Base-by-base conservation (phyloP, 2,329 filamentous ascomycete species). In the Pseudogymnoascus sp. region DNA sequence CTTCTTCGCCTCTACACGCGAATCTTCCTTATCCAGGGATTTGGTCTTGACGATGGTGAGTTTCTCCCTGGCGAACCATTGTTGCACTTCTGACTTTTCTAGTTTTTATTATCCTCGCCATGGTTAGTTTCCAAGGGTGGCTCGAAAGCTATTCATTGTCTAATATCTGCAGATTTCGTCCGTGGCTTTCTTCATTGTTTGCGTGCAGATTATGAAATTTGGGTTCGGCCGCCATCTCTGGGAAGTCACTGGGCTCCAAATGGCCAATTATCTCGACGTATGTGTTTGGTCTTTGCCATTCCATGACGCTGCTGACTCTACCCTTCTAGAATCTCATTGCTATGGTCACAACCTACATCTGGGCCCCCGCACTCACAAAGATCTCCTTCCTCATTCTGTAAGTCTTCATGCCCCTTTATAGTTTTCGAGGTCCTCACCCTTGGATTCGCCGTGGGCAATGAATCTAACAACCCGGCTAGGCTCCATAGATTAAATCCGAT, bases 41-140 rank as follows among this genome's bases (percentile, higher is more conserved):
- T 55, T 55, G 48, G 48, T 33, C 48, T 55, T 55, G 48, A 55
- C 48, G 48, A 55, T 55, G 48, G 48, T 55, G 48, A 55, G 48
- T 55, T 4, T n/a, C 2, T 5, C 21, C n/a, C 27, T n/a, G 9
- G 17, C 7, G 29, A 55, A 17, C 29, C 33, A 33, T 55, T 55
- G n/a, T 17, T 33, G 9, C 48, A 33, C 13, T 31, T 9, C 48
- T 55, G 8, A 55, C 48, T 55, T 31, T 0, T 55, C 48, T 55
- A 55, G 48, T 55, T 17, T 55, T 55, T 17, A 55, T 55, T n/a
- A 55, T 55, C 48, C 48, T 55, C 27, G 48, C 48, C 48, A 55
- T 55, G 27, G 48, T 55, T 55, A 33, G 48, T 55, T 31, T 4
- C n/a, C 12, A 3, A 9, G 48, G 12, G 27, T 15, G 29, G 29